A percentile compares a stretch with the other conserved stretches of the same genome.
Conservation (phyloP, 768 basidiomycete genomes). For the Tricholoma flavovirens region DNA sequence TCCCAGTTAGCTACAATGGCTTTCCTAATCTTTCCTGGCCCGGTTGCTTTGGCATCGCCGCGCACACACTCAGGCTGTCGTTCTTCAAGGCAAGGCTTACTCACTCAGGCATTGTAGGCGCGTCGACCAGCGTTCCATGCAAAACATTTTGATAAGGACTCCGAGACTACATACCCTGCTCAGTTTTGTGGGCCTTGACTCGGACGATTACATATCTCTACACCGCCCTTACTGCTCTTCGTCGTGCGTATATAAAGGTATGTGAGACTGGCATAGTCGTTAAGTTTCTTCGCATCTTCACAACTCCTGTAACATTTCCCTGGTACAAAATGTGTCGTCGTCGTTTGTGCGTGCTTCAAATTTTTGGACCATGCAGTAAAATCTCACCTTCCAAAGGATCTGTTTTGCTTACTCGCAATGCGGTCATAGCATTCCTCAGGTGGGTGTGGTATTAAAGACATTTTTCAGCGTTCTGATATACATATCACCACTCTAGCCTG, state of each 20-base stretch:
- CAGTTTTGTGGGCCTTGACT: too few relatives aligned
- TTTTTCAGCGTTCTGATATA: neutral
- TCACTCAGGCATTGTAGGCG: too few relatives aligned
- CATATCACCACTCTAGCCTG: slow-evolving; percentile 18
- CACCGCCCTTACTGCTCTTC: neutral
- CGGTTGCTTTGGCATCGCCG: too few relatives aligned
- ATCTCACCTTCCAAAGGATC: slow-evolving; percentile 27
- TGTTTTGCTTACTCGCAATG: slow-evolving; percentile 43
- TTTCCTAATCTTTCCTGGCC: neutral
- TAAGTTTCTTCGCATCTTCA: too few relatives aligned
- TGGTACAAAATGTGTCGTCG: slow-evolving; percentile 40
- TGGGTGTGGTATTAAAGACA: slow-evolving; percentile 18
- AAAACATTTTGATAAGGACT: too few relatives aligned
- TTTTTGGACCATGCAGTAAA: neutral
- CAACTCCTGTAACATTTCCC: neutral
- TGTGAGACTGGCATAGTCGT: neutral
- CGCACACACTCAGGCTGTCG: too few relatives aligned
- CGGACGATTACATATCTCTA: too few relatives aligned
- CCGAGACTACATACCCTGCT: too few relatives aligned
- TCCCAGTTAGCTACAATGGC: too few relatives aligned
- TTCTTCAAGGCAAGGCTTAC: too few relatives aligned
- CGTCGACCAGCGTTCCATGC: too few relatives aligned
- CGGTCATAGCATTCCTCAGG: slow-evolving; percentile 39
- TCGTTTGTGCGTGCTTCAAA: slow-evolving; percentile 45
- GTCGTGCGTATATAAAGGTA: neutral